Base-by-base conservation (phyloP, 2,329 filamentous ascomycete species). In the Penicillium sclerotiorum region DNA sequence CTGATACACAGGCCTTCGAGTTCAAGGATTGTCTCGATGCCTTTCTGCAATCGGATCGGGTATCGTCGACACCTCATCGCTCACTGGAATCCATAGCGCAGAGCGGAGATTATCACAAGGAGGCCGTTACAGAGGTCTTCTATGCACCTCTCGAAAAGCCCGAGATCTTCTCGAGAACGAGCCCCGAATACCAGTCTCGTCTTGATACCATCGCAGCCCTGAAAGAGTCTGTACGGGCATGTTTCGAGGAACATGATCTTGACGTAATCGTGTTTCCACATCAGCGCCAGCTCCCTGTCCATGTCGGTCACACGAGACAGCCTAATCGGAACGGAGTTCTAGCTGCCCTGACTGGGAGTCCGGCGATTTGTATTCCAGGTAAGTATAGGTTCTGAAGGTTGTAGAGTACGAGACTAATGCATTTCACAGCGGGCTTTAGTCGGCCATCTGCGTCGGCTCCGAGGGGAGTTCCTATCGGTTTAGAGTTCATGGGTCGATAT, bases 241-340 rank as follows among this genome's bases (percentile, higher is more conserved):
- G 80, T 0, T 84, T 87, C 51, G 62, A 68, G 0, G 49, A 60
- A 0, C 69, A 82, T 53, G 52, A 65, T 0, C 71, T 87, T 12
- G 80, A 85, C 60, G 83, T 79, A 0, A 58, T 87, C 28, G 77
- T 86, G 57, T 87, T 87, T 64, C 84, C 84, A 0, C 79, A 87
- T 61, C 84, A 87, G 59, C 79, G 78, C 60, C 85, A 85, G 46
- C 76, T 87, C 1, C 81, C 84, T 5, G 82, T 85, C 2, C 76
- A 77, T 38, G 65, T 85, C 20, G 83, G 82, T 3, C 76, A 77
- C 1, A 72, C 78, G 0, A 79, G 76, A 0, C 84, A 87, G 66
- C 70, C 70, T n/a, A 83, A 83, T 1, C 73, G 84, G 2, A 87
- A 83, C 55, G 80, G 80, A 2, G 79, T 82, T 39, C 60, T 82